phyloP scores from a whole-genome alignment of 257 asterid species.

The Fraxinus pennsylvanica region DNA sequence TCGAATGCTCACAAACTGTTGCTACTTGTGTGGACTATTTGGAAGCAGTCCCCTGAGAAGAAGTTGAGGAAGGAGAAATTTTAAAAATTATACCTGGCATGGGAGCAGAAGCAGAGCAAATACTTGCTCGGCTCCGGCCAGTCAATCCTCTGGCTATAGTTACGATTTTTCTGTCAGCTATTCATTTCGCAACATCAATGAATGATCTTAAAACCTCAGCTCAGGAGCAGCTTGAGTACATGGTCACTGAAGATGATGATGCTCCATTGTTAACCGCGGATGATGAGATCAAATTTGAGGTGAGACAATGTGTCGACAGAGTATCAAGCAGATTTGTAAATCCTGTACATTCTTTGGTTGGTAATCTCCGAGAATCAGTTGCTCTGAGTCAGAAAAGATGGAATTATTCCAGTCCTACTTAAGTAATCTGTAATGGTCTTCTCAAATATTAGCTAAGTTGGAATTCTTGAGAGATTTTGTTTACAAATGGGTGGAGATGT shows the following conservation, averaged over 20 bases:
- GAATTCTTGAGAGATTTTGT: slow-evolving; percentile 59
- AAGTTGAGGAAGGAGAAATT: slow-evolving; percentile 88
- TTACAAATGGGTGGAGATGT: slow-evolving; percentile 59
- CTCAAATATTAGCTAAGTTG: slow-evolving; percentile 61
- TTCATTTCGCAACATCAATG: slow-evolving; percentile 72
- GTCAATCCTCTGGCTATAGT: slow-evolving; percentile 48
- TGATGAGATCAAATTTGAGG: slow-evolving; percentile 56
- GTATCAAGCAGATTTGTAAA: slow-evolving; percentile 45
- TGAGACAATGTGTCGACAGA: slow-evolving; percentile 38
- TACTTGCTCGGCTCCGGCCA: slow-evolving; percentile 84
- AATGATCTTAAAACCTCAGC: slow-evolving; percentile 69
- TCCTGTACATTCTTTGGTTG: slow-evolving; percentile 48
- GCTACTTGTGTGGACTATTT: slow-evolving; percentile 65
- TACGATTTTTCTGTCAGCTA: slow-evolving; percentile 61
- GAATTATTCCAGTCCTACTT: slow-evolving; percentile 41
- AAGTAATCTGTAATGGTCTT: slow-evolving; percentile 72
- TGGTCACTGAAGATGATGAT: slow-evolving; percentile 90
- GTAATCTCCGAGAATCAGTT: slow-evolving; percentile 40
- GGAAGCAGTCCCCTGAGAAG: slow-evolving; percentile 98
- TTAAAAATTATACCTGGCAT: slow-evolving; percentile 61
- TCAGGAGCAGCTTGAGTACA: slow-evolving; percentile 88
- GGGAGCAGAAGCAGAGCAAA: slow-evolving; percentile 62
- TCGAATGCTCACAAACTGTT: slow-evolving; percentile 70
- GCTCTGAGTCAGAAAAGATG: slow-evolving; percentile 34
- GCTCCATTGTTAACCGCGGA: slow-evolving; percentile 66